Conservation (phyloP, 139 green algal genomes). For the Chlamydomonas sphaeroides region DNA sequence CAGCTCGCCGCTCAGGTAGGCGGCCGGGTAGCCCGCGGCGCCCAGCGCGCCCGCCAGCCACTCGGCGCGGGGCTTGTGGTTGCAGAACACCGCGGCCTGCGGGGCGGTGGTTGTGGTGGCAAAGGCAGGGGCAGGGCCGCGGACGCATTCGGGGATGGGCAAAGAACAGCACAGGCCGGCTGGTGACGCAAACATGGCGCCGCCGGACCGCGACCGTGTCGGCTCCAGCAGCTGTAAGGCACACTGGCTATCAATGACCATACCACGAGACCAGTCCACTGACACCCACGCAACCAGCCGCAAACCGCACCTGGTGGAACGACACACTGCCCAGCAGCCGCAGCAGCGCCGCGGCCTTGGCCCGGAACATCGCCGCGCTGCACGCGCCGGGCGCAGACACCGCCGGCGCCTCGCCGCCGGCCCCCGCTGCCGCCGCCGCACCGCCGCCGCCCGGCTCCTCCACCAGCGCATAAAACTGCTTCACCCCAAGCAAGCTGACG, state of each 20-base stretch:
- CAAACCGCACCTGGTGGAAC: constrained; percentile 68
- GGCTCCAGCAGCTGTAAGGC: too few relatives aligned
- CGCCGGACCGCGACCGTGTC: too few relatives aligned
- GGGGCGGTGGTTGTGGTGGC: too few relatives aligned
- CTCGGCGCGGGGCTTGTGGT: constrained; percentile 66
- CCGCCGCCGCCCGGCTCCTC: not conserved
- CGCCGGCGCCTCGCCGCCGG: not conserved
- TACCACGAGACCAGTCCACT: too few relatives aligned
- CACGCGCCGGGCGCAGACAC: not conserved
- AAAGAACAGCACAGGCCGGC: too few relatives aligned
- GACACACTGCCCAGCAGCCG: constrained; percentile 52
- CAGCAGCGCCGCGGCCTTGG: constrained; percentile 61
- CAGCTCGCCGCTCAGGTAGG: constrained; percentile 68
- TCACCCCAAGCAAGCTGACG: constrained; percentile 61
- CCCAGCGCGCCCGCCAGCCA: constrained; percentile 64
- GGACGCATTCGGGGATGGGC: too few relatives aligned
- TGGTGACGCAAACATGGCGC: too few relatives aligned
- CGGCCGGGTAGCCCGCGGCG: constrained; percentile 68
- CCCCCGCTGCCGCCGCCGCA: not conserved
- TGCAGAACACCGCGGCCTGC: constrained; percentile 87
- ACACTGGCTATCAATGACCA: too few relatives aligned
- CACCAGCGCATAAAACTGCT: constrained; percentile 73
- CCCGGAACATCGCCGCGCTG: constrained; percentile 30
- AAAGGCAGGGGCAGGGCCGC: too few relatives aligned
- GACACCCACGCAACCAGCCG: not conserved